phyloP scores from a whole-genome alignment of 2,329 filamentous ascomycete species.

The Geosmithia morbida region DNA sequence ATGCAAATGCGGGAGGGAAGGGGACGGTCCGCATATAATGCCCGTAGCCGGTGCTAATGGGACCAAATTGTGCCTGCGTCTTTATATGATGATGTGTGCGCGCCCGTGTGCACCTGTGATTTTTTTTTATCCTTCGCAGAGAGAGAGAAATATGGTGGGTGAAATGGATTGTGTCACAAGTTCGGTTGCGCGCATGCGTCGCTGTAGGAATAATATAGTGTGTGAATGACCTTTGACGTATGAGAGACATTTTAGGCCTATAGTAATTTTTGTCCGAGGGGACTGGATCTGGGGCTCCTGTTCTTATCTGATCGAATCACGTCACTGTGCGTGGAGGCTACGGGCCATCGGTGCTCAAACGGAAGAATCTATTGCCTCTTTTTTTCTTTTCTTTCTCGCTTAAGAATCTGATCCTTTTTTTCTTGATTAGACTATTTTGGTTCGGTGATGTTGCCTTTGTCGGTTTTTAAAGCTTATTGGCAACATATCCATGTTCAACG shows the following conservation, averaged over 20 bases:
- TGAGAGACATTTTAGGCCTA: background rate
- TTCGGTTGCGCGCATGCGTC: slow-evolving; percentile 4
- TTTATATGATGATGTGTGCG: too few species aligned
- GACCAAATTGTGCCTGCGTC: too few species aligned
- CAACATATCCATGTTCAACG: too few species aligned
- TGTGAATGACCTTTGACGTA: background rate
- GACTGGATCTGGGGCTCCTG: background rate
- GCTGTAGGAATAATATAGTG: background rate
- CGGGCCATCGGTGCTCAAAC: background rate
- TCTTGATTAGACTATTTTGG: too few species aligned
- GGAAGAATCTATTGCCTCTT: background rate
- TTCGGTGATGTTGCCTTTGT: too few species aligned
- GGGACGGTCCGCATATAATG: background rate
- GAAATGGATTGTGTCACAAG: background rate
- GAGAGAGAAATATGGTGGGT: background rate
- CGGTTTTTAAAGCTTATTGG: too few species aligned
- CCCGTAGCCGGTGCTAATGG: background rate
- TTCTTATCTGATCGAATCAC: background rate
- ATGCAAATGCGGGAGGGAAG: slow-evolving; percentile 5
- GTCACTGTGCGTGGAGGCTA: background rate
- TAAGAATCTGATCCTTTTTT: too few species aligned
- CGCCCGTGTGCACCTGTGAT: too few species aligned
- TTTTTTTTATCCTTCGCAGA: too few species aligned
- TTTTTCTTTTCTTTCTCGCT: too few species aligned
- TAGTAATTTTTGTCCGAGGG: background rate